Conservation (phyloP, 495 filamentous ascomycete genomes). For the Terfezia boudieri region DNA sequence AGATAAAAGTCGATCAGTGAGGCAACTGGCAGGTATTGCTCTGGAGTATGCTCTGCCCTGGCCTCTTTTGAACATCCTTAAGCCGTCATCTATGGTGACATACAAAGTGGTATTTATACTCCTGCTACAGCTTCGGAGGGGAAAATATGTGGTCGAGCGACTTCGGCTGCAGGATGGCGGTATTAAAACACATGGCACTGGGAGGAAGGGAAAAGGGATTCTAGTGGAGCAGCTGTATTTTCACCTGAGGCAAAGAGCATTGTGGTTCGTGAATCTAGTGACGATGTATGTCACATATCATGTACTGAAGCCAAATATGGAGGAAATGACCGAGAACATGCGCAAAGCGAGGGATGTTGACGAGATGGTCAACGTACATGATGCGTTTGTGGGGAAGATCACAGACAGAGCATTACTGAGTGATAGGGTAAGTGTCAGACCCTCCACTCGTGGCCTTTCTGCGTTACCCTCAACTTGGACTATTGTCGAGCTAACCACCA, state of each 20-base stretch:
- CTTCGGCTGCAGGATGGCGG: constrained; percentile 25
- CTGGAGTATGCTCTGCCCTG: constrained; percentile 49
- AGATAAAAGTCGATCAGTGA: constrained; percentile 22
- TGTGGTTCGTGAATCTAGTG: constrained; percentile 59
- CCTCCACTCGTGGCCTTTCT: no score
- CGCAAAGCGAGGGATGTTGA: constrained; percentile 49
- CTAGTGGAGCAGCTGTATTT: constrained; percentile 24
- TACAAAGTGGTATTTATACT: constrained; percentile 56
- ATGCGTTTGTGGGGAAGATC: constrained; percentile 35
- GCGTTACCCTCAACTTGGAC: no score
- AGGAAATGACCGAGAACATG: constrained; percentile 31
- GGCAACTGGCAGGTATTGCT: constrained; percentile 29
- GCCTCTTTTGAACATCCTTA: constrained; percentile 69
- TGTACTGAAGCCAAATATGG: constrained; percentile 37
- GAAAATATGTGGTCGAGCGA: constrained; percentile 43
- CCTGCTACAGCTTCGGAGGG: constrained; percentile 52
- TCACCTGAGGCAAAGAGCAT: constrained; percentile 46
- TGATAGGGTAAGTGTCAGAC: background rate
- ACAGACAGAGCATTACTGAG: constrained; percentile 46
- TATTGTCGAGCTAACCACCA: no score
- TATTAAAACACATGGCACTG: background rate
- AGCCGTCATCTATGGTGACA: constrained; percentile 30
- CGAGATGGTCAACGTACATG: constrained; percentile 52
- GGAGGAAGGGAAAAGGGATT: constrained; percentile 5
- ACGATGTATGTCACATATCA: constrained; percentile 52